Evolutionary conservation across 345 rosid genomes (phyloP).

Genomic region (Viola odorata): DNA sequence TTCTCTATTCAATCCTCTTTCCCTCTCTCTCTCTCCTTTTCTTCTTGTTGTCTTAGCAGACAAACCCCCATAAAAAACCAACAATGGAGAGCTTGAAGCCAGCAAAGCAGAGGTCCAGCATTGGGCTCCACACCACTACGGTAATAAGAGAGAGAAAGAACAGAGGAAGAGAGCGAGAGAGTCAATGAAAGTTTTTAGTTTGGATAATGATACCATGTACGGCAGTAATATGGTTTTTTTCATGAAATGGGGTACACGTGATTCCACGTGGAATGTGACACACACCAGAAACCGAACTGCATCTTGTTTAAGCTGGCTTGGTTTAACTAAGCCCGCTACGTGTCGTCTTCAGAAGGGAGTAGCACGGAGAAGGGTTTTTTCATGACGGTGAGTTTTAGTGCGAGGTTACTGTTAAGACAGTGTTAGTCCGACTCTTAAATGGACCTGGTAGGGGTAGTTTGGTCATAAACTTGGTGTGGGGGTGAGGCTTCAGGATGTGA

Average conservation of each 20-base stretch:
- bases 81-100: constrained; percentile 64
- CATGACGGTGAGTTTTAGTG: too few relatives aligned
- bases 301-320: neutral
- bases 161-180: constrained; percentile 8
- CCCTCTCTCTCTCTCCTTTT: neutral
- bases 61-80: constrained; percentile 67
- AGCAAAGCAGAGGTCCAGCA: constrained; percentile 70
- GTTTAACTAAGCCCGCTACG: neutral
- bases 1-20: neutral
- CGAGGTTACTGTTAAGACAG: too few relatives aligned
- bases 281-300: neutral
- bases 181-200: constrained; percentile 17
- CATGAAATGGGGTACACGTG: constrained; percentile 27
- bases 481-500: too few relatives aligned
- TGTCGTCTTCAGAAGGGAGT: neutral
- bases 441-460: too few relatives aligned
- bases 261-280: constrained; percentile 28
- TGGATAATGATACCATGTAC: constrained; percentile 5
- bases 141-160: constrained; percentile 7
- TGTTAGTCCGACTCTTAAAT: too few relatives aligned
- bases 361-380: too few relatives aligned
- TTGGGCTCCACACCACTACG: constrained; percentile 62
- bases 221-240: constrained; percentile 1
- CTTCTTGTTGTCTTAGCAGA: constrained; percentile 30
- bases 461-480: too few relatives aligned